Base-by-base conservation (phyloP, 176 grass and related monocot species). In the Elaeis guineensis region DNA sequence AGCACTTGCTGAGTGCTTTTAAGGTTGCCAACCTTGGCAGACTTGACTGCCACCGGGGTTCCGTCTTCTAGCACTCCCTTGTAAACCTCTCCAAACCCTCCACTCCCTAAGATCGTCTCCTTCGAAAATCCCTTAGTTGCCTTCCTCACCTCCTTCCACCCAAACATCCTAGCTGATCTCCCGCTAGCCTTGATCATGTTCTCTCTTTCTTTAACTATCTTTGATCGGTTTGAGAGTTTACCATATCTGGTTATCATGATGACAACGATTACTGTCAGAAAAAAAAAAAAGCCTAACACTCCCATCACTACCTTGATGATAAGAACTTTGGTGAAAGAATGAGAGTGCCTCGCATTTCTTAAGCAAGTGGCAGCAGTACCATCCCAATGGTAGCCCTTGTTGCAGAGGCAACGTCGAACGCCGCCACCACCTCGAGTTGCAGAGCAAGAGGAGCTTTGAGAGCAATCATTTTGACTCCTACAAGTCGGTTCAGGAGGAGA, bases 81-180 rank as follows among this genome's bases (percentile, higher is more conserved):
- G 62, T 75, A 75, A 3, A 75, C 72, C 28, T 65, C 62, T 19
- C 72, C 72, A 29, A 67, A 75, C 5, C 62, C 72, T 4, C 72
- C 72, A 50, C 51, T 75, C 17, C 72, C 72, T 6, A 75, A 50
- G 44, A 75, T 51, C 16, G 14, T 51, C 50, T 75, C 62, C 57
- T 65, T 52, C 6, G 72, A 66, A 49, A 75, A 75, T 24, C 52
- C 7, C 8, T 66, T 58, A 5, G 72, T 75, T 22, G 62, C 72
- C 52, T 65, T 75, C 19, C 19, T 51, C 53, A 75, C 24, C 16
- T 75, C 72, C 53, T 66, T 75, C 71, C 71, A 64, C 23, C 58
- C 62, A 35, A 73, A 73, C 71, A 54, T 64, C 59, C 15, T 63
- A 28, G 24, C 30, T 7, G 71, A 44, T 39, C 50, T 61, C 21